These are phyloP conservation scores for Camelina laxa DNA, from an alignment of 345 rosid species.

Conservation along the genomic window DNA sequence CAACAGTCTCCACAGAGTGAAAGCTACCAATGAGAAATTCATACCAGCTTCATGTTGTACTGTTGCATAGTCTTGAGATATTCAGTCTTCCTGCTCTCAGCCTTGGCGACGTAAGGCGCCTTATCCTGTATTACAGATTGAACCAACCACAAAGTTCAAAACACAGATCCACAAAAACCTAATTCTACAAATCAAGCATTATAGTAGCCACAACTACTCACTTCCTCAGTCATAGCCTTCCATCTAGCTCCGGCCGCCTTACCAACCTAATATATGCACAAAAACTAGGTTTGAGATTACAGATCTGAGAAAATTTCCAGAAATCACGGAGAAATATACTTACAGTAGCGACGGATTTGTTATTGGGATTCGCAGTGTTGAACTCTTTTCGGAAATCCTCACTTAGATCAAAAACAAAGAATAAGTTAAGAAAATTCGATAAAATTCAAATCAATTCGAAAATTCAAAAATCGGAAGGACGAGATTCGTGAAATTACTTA, in stretches of 20 bases:
- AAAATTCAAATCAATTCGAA: not conserved
- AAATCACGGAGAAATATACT: conserved; percentile 21
- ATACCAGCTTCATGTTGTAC: conserved; percentile 70
- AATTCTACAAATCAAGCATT: not conserved
- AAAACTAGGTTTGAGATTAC: not conserved
- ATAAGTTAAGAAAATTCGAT: not conserved
- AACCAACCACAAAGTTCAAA: not conserved
- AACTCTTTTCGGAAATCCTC: conserved; percentile 72
- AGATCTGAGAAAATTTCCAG: conserved; percentile 23
- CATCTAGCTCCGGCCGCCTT: conserved; percentile 84
- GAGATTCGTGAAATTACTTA: conserved; percentile 31
- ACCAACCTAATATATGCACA: conserved; percentile 56
- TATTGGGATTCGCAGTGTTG: conserved; percentile 71
- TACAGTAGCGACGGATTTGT: conserved; percentile 83
- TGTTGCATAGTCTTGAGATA: conserved; percentile 64
- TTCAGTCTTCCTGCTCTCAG: conserved; percentile 69
- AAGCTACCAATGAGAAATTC: not conserved
- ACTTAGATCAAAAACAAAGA: conserved; percentile 39
- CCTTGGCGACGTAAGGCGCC: conserved; percentile 59
- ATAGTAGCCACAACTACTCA: conserved; percentile 44
- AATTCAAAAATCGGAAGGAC: not conserved
- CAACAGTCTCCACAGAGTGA: not conserved
- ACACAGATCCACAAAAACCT: not conserved
- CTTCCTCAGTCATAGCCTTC: conserved; percentile 70
- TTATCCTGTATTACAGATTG: conserved; percentile 54